Percentiles rank a stretch among this genome's conserved stretches.
Conservation (phyloP, 2,329 filamentous ascomycete species). For the Fusarium multiceps region DNA sequence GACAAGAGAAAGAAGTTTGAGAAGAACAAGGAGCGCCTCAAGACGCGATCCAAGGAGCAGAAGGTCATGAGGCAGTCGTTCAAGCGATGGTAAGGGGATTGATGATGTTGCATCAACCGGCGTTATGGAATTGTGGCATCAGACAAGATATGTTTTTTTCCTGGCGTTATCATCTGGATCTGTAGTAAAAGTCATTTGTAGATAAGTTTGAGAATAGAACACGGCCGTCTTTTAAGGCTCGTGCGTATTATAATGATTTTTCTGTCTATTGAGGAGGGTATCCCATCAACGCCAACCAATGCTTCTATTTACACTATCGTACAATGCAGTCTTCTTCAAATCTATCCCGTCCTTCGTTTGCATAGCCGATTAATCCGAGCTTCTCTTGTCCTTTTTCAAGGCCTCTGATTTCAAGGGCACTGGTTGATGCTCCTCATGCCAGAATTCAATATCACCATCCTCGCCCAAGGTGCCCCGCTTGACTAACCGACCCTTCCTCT, state of each 20-base stretch:
- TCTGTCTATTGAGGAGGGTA: slow-evolving; percentile 35
- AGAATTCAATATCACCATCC: slow-evolving; percentile 92
- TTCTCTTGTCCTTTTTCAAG: slow-evolving; percentile 21
- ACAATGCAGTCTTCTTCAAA: slow-evolving; percentile 14
- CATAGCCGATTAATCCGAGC: background rate
- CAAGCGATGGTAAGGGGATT: slow-evolving; percentile 57
- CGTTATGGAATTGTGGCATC: slow-evolving; percentile 41
- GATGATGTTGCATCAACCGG: slow-evolving; percentile 41
- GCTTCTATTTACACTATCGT: slow-evolving; percentile 32
- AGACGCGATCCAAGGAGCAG: slow-evolving; percentile 79
- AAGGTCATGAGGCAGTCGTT: slow-evolving; percentile 78
- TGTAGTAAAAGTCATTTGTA: slow-evolving; percentile 25
- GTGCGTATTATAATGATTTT: slow-evolving; percentile 2
- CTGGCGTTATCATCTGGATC: slow-evolving; percentile 33
- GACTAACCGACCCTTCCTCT: slow-evolving; percentile 78
- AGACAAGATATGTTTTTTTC: slow-evolving; percentile 21
- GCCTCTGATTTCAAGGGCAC: slow-evolving; percentile 4
- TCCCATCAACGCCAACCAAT: slow-evolving; percentile 40
- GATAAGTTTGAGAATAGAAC: slow-evolving; percentile 18
- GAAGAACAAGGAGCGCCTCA: slow-evolving; percentile 84
- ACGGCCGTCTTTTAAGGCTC: slow-evolving; percentile 1
- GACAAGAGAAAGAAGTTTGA: slow-evolving; percentile 88
- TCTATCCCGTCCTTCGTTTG: background rate
- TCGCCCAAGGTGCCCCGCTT: slow-evolving; percentile 77
- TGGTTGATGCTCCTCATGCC: slow-evolving; percentile 68